Conservation (phyloP, 2,329 filamentous ascomycete genomes). For the Aspergillus texensis region DNA sequence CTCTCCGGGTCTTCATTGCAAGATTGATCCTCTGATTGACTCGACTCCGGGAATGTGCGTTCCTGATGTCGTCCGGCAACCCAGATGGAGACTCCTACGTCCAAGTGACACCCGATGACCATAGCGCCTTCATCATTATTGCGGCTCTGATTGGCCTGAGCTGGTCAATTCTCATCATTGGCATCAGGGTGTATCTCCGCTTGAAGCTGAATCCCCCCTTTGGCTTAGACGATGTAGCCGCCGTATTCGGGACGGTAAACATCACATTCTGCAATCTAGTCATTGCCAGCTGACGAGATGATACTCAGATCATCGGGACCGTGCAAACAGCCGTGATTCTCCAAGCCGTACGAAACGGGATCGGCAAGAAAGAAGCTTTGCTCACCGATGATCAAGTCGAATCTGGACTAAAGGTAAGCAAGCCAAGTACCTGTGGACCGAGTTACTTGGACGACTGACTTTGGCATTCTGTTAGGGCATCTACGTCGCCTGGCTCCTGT, state of each 20-base stretch:
- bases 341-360: background rate
- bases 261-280: background rate
- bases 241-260: constrained; percentile 1
- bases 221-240: background rate
- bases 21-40: background rate
- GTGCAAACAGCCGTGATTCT: background rate
- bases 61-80: background rate
- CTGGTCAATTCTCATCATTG: constrained; percentile 1
- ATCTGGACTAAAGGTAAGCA: background rate
- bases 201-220: constrained; percentile 4
- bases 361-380: constrained; percentile 1
- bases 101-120: background rate
- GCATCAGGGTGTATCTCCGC: constrained; percentile 1
- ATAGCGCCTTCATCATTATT: constrained; percentile 2
- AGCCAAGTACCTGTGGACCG: background rate
- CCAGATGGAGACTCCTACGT: background rate
- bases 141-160: background rate
- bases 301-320: background rate
- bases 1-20: background rate
- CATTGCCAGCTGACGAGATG: background rate
- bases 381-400: background rate
- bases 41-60: background rate
- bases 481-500: constrained; percentile 5
- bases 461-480: background rate
- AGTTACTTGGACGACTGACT: background rate